Evolutionary conservation across 345 rosid species (phyloP).

Genomic region (Citrus mangshanensis): DNA sequence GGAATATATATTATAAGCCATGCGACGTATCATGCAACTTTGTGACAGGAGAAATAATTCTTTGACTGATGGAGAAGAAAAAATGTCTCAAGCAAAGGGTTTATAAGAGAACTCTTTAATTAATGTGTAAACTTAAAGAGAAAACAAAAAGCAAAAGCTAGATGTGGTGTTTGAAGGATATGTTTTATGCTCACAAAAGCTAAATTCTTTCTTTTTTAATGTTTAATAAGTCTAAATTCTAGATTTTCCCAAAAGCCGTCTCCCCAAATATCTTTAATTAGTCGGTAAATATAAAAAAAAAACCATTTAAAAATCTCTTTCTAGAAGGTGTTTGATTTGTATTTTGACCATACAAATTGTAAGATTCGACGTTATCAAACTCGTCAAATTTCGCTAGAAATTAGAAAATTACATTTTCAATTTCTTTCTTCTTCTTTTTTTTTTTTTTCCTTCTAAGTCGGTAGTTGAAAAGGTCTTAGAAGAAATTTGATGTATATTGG

Average conservation of each 20-base stretch:
- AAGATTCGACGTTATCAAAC: not conserved
- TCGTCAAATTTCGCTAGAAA: not conserved
- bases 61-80: constrained; percentile 25
- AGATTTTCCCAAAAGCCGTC: not conserved
- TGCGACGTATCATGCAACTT: not conserved
- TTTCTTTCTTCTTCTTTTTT: too few relatives aligned
- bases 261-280: not conserved
- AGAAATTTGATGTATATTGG: not conserved
- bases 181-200: too few relatives aligned
- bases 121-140: too few relatives aligned
- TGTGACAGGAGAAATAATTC: not conserved
- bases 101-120: too few relatives aligned
- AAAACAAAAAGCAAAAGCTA: not conserved
- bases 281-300: not conserved
- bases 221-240: too few relatives aligned
- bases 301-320: not conserved
- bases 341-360: not conserved
- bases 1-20: not conserved
- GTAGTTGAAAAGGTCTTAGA: too few relatives aligned
- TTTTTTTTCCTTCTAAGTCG: too few relatives aligned
- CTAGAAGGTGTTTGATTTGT: not conserved
- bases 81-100: constrained; percentile 1
- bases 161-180: not conserved
- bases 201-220: too few relatives aligned
- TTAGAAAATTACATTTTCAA: not conserved